phyloP scores from a whole-genome alignment of 2,329 filamentous ascomycete species.

The Arthrobotrys sinensis region DNA sequence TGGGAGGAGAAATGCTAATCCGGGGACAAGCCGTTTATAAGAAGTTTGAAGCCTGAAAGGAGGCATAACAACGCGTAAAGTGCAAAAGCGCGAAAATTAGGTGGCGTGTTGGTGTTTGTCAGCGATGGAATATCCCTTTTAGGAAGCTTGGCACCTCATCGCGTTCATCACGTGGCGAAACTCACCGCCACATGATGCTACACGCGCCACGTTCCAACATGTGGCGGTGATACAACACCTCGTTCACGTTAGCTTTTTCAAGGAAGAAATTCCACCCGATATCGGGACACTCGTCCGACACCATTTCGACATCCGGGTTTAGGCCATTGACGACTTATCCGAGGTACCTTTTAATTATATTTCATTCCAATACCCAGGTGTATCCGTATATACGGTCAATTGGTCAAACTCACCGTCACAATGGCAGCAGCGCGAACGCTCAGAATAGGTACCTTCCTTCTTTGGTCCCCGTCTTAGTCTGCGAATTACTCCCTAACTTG shows the following conservation, averaged over 20 bases:
- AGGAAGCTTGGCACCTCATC: constrained; percentile 11
- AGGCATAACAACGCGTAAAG: constrained; percentile 60
- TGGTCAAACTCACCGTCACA: constrained; percentile 10
- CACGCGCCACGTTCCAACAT: constrained; percentile 20
- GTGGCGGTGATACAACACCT: constrained; percentile 29
- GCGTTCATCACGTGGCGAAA: constrained; percentile 14
- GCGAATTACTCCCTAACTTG: constrained; percentile 16
- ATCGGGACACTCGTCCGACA: constrained; percentile 39
- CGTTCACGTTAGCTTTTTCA: constrained; percentile 13
- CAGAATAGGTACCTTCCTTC: constrained; percentile 55
- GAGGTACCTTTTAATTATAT: constrained; percentile 23
- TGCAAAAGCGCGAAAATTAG: constrained; percentile 29
- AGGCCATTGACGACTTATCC: constrained; percentile 20
- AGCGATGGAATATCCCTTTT: constrained; percentile 1
- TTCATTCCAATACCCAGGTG: background rate
- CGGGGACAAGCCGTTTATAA: constrained; percentile 24
- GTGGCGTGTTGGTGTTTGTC: constrained; percentile 39
- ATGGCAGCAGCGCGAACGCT: constrained; percentile 59
- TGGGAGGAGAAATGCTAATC: background rate
- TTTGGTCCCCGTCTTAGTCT: constrained; percentile 16
- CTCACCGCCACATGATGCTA: constrained; percentile 3
- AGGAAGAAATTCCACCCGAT: constrained; percentile 52
- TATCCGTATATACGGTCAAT: constrained; percentile 14
- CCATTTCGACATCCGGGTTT: constrained; percentile 1
- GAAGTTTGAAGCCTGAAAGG: constrained; percentile 34